phyloP scores from a whole-genome alignment of 352 stramenopile species.

The Hyaloperonospora brassicae region DNA sequence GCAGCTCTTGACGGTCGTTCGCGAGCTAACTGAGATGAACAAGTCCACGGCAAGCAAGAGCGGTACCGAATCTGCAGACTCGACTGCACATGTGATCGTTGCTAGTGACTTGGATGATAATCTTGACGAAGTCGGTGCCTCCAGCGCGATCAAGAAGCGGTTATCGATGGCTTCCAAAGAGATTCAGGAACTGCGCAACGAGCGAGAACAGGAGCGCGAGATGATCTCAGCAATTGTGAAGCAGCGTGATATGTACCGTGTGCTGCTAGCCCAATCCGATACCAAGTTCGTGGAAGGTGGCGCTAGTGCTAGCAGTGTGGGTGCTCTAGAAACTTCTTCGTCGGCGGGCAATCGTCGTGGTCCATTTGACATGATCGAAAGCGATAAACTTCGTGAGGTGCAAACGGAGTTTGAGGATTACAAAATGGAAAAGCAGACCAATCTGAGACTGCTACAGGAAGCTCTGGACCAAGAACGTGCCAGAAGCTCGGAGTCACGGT shows the following conservation, averaged over 20 bases:
- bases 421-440: slow-evolving; percentile 68
- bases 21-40: slow-evolving; percentile 57
- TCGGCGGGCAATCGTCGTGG: slow-evolving; percentile 15
- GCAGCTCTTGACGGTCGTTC: slow-evolving; percentile 77
- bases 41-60: slow-evolving; percentile 17
- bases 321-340: slow-evolving; percentile 5
- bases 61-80: slow-evolving; percentile 17
- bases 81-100: slow-evolving; percentile 41
- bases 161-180: slow-evolving; percentile 65
- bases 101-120: slow-evolving; percentile 64
- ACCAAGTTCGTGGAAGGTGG: slow-evolving; percentile 42
- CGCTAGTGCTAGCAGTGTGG: slow-evolving; percentile 2
- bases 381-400: slow-evolving; percentile 41
- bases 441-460: slow-evolving; percentile 57
- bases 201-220: slow-evolving; percentile 74
- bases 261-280: slow-evolving; percentile 87
- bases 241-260: slow-evolving; percentile 94
- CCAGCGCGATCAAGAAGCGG: slow-evolving; percentile 36
- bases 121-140: slow-evolving; percentile 23
- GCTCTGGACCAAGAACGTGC: slow-evolving; percentile 44
- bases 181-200: slow-evolving; percentile 61
- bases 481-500: slow-evolving; percentile 39
- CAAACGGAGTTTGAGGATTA: slow-evolving; percentile 72
- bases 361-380: slow-evolving; percentile 34
- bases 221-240: slow-evolving; percentile 92